Conservation (phyloP, 805 yeast species). For the Lipomyces spencermartinsiae region DNA sequence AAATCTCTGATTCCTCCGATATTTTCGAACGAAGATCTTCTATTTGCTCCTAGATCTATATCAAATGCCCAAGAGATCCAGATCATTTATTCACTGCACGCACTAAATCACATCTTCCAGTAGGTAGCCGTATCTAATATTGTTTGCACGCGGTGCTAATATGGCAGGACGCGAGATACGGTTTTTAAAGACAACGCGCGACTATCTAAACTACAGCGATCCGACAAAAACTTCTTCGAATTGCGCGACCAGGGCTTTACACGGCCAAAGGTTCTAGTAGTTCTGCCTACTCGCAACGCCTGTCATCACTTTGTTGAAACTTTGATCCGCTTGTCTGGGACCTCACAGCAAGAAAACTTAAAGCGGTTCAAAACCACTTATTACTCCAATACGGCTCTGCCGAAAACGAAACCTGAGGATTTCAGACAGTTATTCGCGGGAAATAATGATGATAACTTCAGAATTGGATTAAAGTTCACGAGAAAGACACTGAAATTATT, state of each 20-base stretch:
- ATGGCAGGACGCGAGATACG: constrained; percentile 81
- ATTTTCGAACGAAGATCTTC: constrained; percentile 73
- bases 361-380: constrained; percentile 77
- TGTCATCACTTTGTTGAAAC: constrained; percentile 72
- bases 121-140: constrained; percentile 5
- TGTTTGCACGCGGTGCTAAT: background rate
- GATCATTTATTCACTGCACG: constrained; percentile 71
- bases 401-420: constrained; percentile 76
- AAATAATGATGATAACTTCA: constrained; percentile 88
- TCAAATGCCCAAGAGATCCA: constrained; percentile 61
- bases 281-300: constrained; percentile 82
- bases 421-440: constrained; percentile 83
- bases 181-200: constrained; percentile 76
- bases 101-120: constrained; percentile 69
- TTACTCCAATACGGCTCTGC: constrained; percentile 56
- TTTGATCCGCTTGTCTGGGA: constrained; percentile 65
- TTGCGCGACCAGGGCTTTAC: constrained; percentile 94
- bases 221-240: constrained; percentile 52
- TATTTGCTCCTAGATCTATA: constrained; percentile 61
- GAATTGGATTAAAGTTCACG: constrained; percentile 88
- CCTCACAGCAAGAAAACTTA: constrained; percentile 80
- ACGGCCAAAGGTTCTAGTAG: constrained; percentile 82
- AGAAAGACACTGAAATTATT: constrained; percentile 85
- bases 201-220: constrained; percentile 49
- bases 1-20: constrained; percentile 64